Evolutionary conservation across 129 eudicot species (phyloP).

Genomic region (Glebionis coronaria): DNA sequence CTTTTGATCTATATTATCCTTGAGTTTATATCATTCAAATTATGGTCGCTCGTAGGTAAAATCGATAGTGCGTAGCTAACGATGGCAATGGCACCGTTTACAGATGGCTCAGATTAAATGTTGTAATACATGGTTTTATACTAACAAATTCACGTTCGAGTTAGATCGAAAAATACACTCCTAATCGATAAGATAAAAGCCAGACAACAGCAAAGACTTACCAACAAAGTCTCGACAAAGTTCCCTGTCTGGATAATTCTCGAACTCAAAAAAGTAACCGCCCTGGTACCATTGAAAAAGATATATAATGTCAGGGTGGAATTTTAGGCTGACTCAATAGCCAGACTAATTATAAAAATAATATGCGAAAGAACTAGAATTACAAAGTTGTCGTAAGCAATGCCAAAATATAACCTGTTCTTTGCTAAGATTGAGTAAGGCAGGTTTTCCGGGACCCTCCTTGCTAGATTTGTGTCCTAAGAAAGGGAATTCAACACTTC

Average conservation of each 20-base stretch:
- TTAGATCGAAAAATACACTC: background rate
- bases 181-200: background rate
- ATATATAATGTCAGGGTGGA: background rate
- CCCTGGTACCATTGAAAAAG: slow-evolving; percentile 43
- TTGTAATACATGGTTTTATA: background rate
- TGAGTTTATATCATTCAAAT: too few species aligned
- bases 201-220: slow-evolving; percentile 30
- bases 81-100: background rate
- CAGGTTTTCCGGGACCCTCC: slow-evolving; percentile 56
- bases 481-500: too few species aligned
- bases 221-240: slow-evolving; percentile 82
- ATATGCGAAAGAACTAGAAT: background rate
- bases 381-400: background rate
- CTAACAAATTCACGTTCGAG: background rate
- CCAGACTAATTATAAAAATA: background rate
- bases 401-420: slow-evolving; percentile 46
- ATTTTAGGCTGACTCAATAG: background rate
- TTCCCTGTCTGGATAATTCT: slow-evolving; percentile 77
- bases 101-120: background rate
- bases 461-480: slow-evolving; percentile 71
- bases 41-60: too few species aligned
- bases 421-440: slow-evolving; percentile 69
- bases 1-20: too few species aligned
- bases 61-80: background rate
- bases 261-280: slow-evolving; percentile 74